Evolutionary conservation across 805 yeast species (phyloP).

Genomic region (Candida succiphila): DNA sequence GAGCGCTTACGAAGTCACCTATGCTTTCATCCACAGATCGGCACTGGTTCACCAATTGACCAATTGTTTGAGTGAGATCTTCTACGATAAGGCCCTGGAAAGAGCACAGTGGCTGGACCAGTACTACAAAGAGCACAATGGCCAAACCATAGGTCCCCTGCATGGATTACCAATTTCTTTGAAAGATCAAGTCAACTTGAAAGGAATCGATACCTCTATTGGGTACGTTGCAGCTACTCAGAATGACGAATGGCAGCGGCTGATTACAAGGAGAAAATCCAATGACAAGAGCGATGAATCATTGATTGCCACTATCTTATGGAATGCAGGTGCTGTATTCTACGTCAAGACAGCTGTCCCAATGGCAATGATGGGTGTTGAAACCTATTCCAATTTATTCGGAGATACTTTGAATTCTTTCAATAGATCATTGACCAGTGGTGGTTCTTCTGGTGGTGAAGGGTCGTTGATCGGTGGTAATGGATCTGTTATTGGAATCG

Average conservation of each 20-base stretch:
- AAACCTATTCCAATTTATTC: constrained; percentile 25
- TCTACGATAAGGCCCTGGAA: constrained; percentile 28
- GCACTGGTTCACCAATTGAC: constrained; percentile 32
- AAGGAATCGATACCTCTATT: constrained; percentile 28
- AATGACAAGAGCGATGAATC: constrained; percentile 21
- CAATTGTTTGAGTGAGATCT: constrained; percentile 30
- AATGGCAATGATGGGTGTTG: constrained; percentile 32
- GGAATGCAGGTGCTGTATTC: constrained; percentile 30
- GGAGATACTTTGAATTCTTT: constrained; percentile 27
- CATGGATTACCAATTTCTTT: constrained; percentile 37
- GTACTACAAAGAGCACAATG: constrained; percentile 21
- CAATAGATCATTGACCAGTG: constrained; percentile 27
- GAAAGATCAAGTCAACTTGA: constrained; percentile 32
- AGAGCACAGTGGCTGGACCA: constrained; percentile 31
- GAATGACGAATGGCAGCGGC: too few species aligned
- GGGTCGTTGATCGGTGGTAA: constrained; percentile 24
- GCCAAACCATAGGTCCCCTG: constrained; percentile 29
- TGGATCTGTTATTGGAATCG: constrained; percentile 26
- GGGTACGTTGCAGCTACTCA: constrained; percentile 27
- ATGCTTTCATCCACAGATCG: constrained; percentile 33
- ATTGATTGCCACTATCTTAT: constrained; percentile 21
- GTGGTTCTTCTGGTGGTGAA: constrained; percentile 40
- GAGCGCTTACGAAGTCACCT: constrained; percentile 25
- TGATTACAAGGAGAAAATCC: too few species aligned
- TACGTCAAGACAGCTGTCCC: constrained; percentile 35